Evolutionary conservation across 208 protist genomes (phyloP), one percentile per base, ranked within the genome.

Genomic region (Trypanosoma theileri): DNA sequence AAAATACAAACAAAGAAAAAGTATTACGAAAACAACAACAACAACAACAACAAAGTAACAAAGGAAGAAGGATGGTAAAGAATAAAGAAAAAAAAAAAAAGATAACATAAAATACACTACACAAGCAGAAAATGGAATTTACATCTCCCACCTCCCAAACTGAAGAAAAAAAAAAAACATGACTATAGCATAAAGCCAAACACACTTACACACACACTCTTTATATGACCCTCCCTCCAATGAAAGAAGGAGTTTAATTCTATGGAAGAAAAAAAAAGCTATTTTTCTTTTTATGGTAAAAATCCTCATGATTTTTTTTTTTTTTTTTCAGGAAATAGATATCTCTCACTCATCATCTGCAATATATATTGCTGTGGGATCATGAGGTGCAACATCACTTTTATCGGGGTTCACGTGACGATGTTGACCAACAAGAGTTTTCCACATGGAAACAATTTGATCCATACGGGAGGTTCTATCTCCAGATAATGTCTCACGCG

Each of bases 391-490:
- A 14, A 24, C 46, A 1, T 28, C 41, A 22, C 10, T 42, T 28
- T 35, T 31, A n/a, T 17, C n/a, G 19, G 11, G 12, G 17, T 55
- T 51, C 3, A 0, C 22, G 57, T 86, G 76, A 7, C 66, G 74
- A 62, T 90, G 84, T 59, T 86, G 79, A 4, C 69, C 67, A 11
- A 85, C 82, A 17, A 93, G 73, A 9, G 80, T 75, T 12, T 78
- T 86, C 84, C 82, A 93, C 35, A 90, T 81, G 46, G 77, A 72
- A 42, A 90, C 70, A 61, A 88, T 90, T 16, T 70, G 70, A 59
- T 79, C 72, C 44, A 90, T 84, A 19, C 82, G 76, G 0, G 68
- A 69, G 28, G 53, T 70, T 28, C 75, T 85, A 41, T 87, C 71
- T 35, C 42, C 40, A 16, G 55, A 62, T 11, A 50, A 3, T 22